These are phyloP conservation scores for Rubus parviflorus DNA, from an alignment of 306 rosid genomes.

Conservation along the genomic window DNA sequence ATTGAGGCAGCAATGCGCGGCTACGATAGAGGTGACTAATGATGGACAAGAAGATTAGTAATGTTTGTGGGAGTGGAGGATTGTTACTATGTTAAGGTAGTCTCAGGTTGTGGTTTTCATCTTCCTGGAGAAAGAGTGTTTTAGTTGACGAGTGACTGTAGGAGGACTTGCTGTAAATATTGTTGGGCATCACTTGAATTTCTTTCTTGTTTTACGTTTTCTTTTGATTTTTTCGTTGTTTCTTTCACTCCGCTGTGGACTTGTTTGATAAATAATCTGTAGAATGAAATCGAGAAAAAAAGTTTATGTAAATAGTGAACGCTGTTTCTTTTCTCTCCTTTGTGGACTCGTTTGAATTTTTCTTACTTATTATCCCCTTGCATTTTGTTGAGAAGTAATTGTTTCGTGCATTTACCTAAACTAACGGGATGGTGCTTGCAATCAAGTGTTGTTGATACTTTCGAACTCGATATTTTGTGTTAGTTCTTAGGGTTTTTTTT, in stretches of 20 bases:
- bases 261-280: conserved; percentile 85
- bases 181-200: conserved; percentile 55
- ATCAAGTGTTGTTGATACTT: neutral
- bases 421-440: neutral
- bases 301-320: conserved; percentile 47
- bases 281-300: conserved; percentile 43
- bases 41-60: conserved; percentile 40
- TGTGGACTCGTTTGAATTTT: neutral
- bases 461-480: neutral
- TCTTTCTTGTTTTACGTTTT: conserved; percentile 41
- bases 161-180: conserved; percentile 63
- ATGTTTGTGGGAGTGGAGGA: conserved; percentile 47
- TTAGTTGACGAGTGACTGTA: conserved; percentile 38
- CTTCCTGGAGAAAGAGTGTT: conserved; percentile 30
- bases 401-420: neutral
- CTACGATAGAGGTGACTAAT: conserved; percentile 38
- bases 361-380: neutral
- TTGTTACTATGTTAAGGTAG: conserved; percentile 31
- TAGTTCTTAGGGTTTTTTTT: too few relatives aligned
- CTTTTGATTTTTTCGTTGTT: neutral
- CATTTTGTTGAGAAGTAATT: neutral
- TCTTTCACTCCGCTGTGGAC: conserved; percentile 30
- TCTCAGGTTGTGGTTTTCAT: conserved; percentile 40
- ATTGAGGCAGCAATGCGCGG: conserved; percentile 39
- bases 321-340: neutral